phyloP scores from a whole-genome alignment of 768 basidiomycete genomes.

The Termitomyces sp. region DNA sequence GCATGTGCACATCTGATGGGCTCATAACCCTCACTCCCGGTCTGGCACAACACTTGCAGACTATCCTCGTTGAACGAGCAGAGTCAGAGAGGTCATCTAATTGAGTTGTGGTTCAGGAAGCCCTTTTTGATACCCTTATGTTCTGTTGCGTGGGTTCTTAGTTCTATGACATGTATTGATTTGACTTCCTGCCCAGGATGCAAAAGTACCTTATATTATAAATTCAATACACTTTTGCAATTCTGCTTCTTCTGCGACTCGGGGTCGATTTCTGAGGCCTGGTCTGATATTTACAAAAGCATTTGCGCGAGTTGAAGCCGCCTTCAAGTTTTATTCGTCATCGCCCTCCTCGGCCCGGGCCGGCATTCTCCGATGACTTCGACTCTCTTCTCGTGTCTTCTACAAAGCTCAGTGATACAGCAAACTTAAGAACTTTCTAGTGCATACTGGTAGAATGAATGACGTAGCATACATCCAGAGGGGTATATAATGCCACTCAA shows the following conservation, averaged over 20 bases:
- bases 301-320: too few relatives aligned
- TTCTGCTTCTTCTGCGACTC: neutral
- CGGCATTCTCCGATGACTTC: neutral
- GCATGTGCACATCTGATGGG: constrained; percentile 75
- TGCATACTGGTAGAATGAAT: neutral
- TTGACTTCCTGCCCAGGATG: neutral
- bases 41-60: constrained; percentile 46
- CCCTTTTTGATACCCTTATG: neutral
- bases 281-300: too few relatives aligned
- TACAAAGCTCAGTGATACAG: neutral
- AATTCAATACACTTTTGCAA: too few relatives aligned
- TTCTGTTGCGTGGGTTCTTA: neutral
- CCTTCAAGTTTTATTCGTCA: neutral
- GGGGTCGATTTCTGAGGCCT: neutral
- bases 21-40: constrained; percentile 67
- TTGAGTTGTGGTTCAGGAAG: constrained; percentile 5
- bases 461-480: neutral
- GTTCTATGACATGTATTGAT: neutral
- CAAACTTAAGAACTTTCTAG: neutral
- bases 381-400: neutral
- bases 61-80: constrained; percentile 31
- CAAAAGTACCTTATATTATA: neutral
- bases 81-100: constrained; percentile 24
- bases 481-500: neutral
- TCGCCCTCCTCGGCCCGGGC: neutral